Base-by-base conservation (phyloP, 2,329 filamentous ascomycete genomes). In the Aureobasidium namibiae region DNA sequence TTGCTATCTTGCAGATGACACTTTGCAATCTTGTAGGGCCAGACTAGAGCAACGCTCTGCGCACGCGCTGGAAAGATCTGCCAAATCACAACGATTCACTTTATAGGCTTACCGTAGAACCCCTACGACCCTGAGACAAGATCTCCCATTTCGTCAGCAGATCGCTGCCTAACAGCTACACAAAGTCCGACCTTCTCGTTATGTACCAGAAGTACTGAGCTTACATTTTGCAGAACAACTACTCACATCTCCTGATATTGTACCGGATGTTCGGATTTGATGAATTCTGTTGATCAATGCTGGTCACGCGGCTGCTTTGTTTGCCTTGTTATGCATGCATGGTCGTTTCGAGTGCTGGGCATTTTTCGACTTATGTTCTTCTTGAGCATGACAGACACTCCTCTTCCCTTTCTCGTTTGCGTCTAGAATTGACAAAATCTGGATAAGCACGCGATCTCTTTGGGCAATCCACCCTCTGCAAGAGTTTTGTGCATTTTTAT, bases 281-380 rank as follows among this genome's bases (percentile, higher is more conserved):
- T n/a, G n/a, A n/a, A n/a, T n/a, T n/a, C n/a, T n/a, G n/a, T 9
- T 29, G 26, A 29, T 29, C 26, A 33, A 10, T 42, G n/a, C 23
- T 33, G 16, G 36, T 54, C 50, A 52, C 23, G 48, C 23, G 14
- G 21, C 34, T 18, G 34, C 26, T 39, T 29, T 14, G 21, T 52
- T 45, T 44, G 52, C 52, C 52, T 56, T 21, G 52, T 56, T 56
- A 56, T 45, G 52, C 52, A 44, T 56, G 38, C 52, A 45, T 31
- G 39, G 42, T 45, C 26, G 39, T 45, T 45, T 44, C 39, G 38
- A 56, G 34, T 26, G 16, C 48, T 52, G 34, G 48, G 48, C 34
- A 52, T 4, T 11, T 23, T 23, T 24, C 18, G 18, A 8, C 31
- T 49, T 49, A n/a, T 31, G 46, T 24, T 24, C n/a, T 49, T 49